Conservation (phyloP, 805 yeast genomes). For the Scheffersomyces lignosus region DNA sequence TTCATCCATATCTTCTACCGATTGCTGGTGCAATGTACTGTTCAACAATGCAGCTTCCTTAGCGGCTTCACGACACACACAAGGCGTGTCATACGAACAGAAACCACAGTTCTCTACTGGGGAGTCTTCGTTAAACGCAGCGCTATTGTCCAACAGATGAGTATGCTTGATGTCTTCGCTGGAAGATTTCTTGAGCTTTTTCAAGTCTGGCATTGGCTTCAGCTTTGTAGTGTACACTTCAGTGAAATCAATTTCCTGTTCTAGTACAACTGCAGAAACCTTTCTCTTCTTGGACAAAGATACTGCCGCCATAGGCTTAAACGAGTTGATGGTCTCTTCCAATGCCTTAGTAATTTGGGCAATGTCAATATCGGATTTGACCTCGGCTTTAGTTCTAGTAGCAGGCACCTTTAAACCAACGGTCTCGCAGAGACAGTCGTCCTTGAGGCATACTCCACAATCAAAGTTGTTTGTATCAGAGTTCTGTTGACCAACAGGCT, state of each 20-base stretch:
- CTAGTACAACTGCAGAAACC: conserved; percentile 8
- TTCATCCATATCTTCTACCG: conserved; percentile 6
- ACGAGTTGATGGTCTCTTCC: conserved; percentile 38
- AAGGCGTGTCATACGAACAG: conserved; percentile 88
- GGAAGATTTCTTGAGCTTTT: conserved; percentile 22
- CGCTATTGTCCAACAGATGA: conserved; percentile 5
- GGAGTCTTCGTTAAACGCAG: conserved; percentile 43
- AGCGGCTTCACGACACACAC: conserved; percentile 84
- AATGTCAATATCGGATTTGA: conserved; percentile 5
- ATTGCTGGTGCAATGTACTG: conserved; percentile 19
- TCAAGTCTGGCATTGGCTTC: conserved; percentile 39
- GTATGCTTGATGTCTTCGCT: conserved; percentile 3
- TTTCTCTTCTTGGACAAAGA: conserved; percentile 46
- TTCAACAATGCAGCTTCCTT: conserved; percentile 46
- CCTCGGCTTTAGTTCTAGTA: conserved; percentile 8
- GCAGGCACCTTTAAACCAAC: conserved; percentile 41
- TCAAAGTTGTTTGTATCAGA: conserved; percentile 30
- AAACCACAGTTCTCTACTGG: conserved; percentile 85
- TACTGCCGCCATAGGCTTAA: conserved; percentile 68
- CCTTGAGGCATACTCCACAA: conserved; percentile 70
- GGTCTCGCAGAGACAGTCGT: conserved; percentile 64
- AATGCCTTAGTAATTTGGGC: conserved; percentile 14
- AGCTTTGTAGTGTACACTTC: conserved; percentile 33
- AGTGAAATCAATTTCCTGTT: conserved; percentile 58
- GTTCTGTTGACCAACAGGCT: conserved; percentile 2